These are phyloP conservation scores for Candida germanica DNA, from an alignment of 805 yeast species.

Conservation along the genomic window DNA sequence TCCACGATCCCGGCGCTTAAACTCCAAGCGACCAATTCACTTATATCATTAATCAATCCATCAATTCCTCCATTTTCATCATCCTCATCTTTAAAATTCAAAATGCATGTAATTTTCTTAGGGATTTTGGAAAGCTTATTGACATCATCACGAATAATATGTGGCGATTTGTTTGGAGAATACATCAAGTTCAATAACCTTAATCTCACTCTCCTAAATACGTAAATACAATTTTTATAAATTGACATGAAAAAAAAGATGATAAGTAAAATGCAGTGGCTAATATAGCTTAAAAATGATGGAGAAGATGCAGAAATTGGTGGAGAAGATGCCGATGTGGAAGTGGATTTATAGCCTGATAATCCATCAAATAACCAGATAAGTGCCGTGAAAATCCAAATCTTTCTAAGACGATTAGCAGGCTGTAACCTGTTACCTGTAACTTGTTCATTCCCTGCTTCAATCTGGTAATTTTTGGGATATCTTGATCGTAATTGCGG, in stretches of 20 bases:
- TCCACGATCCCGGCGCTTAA: conserved; percentile 79
- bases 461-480: no score
- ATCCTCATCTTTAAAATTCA: conserved; percentile 68
- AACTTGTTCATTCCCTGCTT: no score
- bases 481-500: background rate
- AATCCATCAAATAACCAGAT: conserved; percentile 3
- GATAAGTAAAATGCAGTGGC: conserved; percentile 48
- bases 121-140: conserved; percentile 73
- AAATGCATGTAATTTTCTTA: conserved; percentile 67
- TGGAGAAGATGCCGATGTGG: background rate
- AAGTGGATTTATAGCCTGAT: background rate
- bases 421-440: no score
- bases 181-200: conserved; percentile 61
- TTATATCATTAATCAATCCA: conserved; percentile 71
- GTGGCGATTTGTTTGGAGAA: conserved; percentile 73
- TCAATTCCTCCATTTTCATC: conserved; percentile 88
- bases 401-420: conserved; percentile 2
- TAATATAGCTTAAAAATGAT: conserved; percentile 20
- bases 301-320: background rate
- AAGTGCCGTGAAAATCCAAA: conserved; percentile 3
- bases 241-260: conserved; percentile 57
- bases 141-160: conserved; percentile 81
- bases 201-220: conserved; percentile 51
- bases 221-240: conserved; percentile 49
- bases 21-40: conserved; percentile 84